These are phyloP conservation scores for Saccharomycopsis synnaedendra DNA, from an alignment of 805 yeast species.

Conservation along the genomic window DNA sequence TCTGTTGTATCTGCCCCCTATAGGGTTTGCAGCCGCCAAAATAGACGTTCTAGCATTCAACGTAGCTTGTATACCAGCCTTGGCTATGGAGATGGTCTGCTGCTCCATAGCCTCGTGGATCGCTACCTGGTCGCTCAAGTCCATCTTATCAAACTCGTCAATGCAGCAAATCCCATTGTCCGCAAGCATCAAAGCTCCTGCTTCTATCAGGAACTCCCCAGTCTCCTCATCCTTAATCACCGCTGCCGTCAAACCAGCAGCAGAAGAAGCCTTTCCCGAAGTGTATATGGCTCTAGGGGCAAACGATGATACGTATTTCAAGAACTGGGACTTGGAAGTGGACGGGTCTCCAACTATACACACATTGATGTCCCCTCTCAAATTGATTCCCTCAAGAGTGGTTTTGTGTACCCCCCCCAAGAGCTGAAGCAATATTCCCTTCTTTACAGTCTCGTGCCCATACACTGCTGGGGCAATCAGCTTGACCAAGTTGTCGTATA, in stretches of 20 bases:
- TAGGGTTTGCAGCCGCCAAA: conserved; percentile 97
- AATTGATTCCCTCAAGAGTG: conserved; percentile 86
- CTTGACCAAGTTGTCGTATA: conserved; percentile 72
- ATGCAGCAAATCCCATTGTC: conserved; percentile 98
- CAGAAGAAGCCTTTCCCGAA: conserved; percentile 96
- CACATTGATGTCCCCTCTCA: conserved; percentile 93
- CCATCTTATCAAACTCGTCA: conserved; percentile 98
- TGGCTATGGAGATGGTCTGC: conserved; percentile 96
- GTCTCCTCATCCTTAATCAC: conserved; percentile 96
- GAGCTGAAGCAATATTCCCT: conserved; percentile 80
- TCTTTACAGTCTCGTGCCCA: conserved; percentile 91
- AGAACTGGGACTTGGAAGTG: conserved; percentile 90
- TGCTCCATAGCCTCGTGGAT: conserved; percentile 99
- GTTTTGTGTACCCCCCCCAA: conserved; percentile 93
- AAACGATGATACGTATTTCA: conserved; percentile 84
- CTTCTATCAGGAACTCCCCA: conserved; percentile 94
- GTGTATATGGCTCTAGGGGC: conserved; percentile 94
- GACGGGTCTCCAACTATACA: conserved; percentile 98
- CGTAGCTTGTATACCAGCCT: conserved; percentile 98
- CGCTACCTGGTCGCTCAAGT: conserved; percentile 88
- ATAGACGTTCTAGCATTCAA: conserved; percentile 94
- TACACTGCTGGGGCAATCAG: conserved; percentile 94
- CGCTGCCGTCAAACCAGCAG: conserved; percentile 98
- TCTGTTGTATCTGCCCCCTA: conserved; percentile 92
- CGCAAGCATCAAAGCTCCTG: conserved; percentile 97